Evolutionary conservation across 164 flowering plant genomes (phyloP).

Genomic region (Tetrastigma voinierianum): DNA sequence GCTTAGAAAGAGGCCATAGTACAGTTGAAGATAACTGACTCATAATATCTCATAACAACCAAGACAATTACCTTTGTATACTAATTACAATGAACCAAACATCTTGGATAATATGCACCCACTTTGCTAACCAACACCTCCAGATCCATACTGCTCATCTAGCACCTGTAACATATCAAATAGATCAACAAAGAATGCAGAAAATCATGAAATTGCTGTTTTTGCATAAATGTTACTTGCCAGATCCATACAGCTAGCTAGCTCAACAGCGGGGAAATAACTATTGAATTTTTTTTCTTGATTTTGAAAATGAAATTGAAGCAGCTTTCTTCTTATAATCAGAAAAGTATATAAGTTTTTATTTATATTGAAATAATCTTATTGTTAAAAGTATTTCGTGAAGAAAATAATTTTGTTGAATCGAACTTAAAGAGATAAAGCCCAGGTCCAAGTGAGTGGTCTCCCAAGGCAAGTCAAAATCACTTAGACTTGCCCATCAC

Average conservation of each 20-base stretch:
- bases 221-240: no score
- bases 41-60: neutral
- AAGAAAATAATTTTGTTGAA: no score
- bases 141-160: constrained; percentile 55
- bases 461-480: no score
- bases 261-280: no score
- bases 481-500: no score
- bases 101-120: constrained; percentile 51
- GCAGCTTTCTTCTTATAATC: neutral
- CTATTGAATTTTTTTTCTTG: no score
- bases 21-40: neutral
- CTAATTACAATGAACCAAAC: constrained; percentile 47
- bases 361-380: no score
- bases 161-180: constrained; percentile 43
- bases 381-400: no score
- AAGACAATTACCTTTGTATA: constrained; percentile 54
- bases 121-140: constrained; percentile 41
- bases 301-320: neutral
- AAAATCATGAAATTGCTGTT: neutral
- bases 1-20: neutral
- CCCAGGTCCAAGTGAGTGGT: no score
- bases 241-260: no score
- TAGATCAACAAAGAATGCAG: neutral
- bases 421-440: no score
- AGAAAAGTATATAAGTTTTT: no score